Evolutionary conservation across 129 eudicot species (phyloP), one percentile per base, ranked within the genome.

Genomic region (Deinandra increscens): DNA sequence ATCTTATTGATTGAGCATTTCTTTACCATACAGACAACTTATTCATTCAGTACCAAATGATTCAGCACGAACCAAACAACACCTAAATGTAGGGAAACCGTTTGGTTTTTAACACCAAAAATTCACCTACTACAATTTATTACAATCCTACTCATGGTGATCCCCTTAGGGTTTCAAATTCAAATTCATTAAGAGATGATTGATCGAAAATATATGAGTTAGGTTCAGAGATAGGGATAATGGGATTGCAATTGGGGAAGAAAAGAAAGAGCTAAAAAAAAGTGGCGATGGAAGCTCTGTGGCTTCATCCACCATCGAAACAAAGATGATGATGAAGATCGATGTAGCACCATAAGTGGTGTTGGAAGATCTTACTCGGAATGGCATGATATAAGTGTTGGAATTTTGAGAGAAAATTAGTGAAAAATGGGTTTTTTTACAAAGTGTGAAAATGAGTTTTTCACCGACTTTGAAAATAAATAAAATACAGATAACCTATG

Each of bases 331-430:
- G 88, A 87, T 59, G 95, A 88, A 44, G 93, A 83, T 26, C 55
- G 80, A 26, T 81, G 59, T 61, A 81, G 85, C 75, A 86, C 82
- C 9, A 81, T 65, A 36, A 91, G 86, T 60, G 97, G 97, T 53
- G 94, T 91, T 1, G 96, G 91, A 78, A 78, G 97, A 78, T 88
- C 96, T 0, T 79, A 71, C 7, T 86, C 97, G 0, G 96, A 88
- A 44, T 91, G 97, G 92, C 92, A 81, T 60, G 97, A 91, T 43
- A 75, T 84, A 48, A 75, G 87, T n/a, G n/a, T n/a, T n/a, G n/a
- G n/a, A n/a, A n/a, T n/a, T n/a, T n/a, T n/a, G n/a, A n/a, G n/a
- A n/a, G n/a, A n/a, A n/a, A n/a, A n/a, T n/a, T n/a, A n/a, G n/a
- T n/a, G n/a, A n/a, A n/a, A n/a, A n/a, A n/a, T n/a, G n/a, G n/a